A percentile compares a stretch with the other conserved stretches of the same genome.
Conservation (phyloP, 2,329 filamentous ascomycete species). For the Xylaria sp. region DNA sequence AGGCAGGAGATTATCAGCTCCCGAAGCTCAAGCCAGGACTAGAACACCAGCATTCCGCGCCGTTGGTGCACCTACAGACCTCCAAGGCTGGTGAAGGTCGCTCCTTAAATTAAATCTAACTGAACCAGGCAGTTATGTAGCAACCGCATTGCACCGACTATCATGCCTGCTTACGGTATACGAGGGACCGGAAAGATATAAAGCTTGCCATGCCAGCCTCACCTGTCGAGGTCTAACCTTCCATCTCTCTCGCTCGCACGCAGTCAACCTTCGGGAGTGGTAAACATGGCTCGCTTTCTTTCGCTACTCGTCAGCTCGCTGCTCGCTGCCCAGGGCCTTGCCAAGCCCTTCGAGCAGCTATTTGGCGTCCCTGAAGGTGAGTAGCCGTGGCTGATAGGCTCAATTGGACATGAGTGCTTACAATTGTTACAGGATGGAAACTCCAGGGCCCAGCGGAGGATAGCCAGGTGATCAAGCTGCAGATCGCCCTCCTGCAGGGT, state of each 20-base stretch:
- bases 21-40: constrained; percentile 5
- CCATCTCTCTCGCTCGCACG: constrained; percentile 17
- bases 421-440: constrained; percentile 38
- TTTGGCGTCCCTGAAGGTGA: constrained; percentile 38
- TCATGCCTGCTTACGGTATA: constrained; percentile 17
- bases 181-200: constrained; percentile 22
- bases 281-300: constrained; percentile 54
- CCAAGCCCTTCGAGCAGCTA: constrained; percentile 41
- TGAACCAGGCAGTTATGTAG: constrained; percentile 30
- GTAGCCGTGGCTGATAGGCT: constrained; percentile 1
- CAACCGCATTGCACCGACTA: constrained; percentile 11
- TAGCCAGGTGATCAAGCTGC: constrained; percentile 39
- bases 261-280: constrained; percentile 55
- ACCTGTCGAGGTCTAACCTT: background rate
- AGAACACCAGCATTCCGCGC: constrained; percentile 36
- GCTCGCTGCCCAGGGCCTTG: constrained; percentile 39
- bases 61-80: constrained; percentile 47
- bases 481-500: constrained; percentile 40
- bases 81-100: background rate
- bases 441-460: constrained; percentile 39
- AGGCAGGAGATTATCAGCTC: constrained; percentile 55
- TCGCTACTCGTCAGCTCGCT: constrained; percentile 38
- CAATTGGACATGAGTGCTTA: constrained; percentile 24
- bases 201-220: constrained; percentile 22
- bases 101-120: constrained; percentile 28